A percentile compares a stretch with the other conserved stretches of the same genome.
These are phyloP conservation scores for Hypoxylon rubiginosum DNA, from an alignment of 2,329 filamentous ascomycete genomes.

Conservation along the genomic window DNA sequence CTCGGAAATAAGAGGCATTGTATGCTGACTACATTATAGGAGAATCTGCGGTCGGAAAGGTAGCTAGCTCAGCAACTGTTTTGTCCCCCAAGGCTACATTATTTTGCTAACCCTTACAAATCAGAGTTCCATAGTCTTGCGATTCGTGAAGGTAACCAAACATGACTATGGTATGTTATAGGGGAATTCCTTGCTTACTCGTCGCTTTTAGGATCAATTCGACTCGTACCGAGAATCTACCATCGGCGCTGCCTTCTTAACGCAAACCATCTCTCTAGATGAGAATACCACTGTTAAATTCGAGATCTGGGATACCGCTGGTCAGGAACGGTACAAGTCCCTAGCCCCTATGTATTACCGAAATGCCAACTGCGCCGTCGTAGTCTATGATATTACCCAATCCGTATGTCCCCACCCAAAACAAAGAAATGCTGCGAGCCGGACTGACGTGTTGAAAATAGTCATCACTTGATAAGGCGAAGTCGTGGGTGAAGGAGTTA, in stretches of 20 bases:
- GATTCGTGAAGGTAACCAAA: constrained; percentile 89
- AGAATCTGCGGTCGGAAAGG: constrained; percentile 99
- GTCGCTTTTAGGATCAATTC: constrained; percentile 86
- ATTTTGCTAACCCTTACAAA: constrained; percentile 47
- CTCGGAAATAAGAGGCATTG: background rate
- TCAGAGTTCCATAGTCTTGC: constrained; percentile 95
- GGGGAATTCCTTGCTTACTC: constrained; percentile 29
- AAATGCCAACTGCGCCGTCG: constrained; percentile 98
- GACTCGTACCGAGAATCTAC: constrained; percentile 97
- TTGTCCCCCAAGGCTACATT: constrained; percentile 35
- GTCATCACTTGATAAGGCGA: constrained; percentile 98
- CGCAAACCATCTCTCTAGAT: constrained; percentile 97
- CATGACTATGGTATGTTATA: constrained; percentile 36
- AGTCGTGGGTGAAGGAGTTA: constrained; percentile 98
- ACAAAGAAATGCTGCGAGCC: constrained; percentile 19
- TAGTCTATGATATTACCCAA: constrained; percentile 99
- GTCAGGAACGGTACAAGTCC: constrained; percentile 99
- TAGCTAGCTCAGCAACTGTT: constrained; percentile 55
- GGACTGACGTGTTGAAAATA: constrained; percentile 57
- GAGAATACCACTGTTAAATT: constrained; percentile 99
- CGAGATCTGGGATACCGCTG: constrained; percentile 99
- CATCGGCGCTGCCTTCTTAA: constrained; percentile 98
- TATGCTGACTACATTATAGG: constrained; percentile 70
- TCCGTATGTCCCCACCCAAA: constrained; percentile 74
- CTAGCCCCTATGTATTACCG: constrained; percentile 99